Conservation (phyloP, 371 early-diverging fungal species). For the Mortierella sp. region DNA sequence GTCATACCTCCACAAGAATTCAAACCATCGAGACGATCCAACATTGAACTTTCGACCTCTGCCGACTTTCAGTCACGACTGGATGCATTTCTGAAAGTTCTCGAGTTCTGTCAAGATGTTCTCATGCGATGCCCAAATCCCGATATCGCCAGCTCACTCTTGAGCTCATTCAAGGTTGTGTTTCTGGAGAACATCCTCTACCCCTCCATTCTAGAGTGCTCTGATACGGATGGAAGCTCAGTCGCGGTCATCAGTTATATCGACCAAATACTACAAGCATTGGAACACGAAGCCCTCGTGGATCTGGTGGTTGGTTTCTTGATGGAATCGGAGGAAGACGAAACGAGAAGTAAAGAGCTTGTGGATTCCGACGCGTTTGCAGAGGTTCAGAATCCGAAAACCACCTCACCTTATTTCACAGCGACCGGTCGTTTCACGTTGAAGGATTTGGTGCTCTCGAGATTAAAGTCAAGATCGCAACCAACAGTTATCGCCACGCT, state of each 20-base stretch:
- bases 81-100: constrained; percentile 79
- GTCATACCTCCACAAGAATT: constrained; percentile 10
- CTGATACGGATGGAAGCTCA: constrained; percentile 91
- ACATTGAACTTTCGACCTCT: constrained; percentile 64
- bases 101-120: constrained; percentile 88
- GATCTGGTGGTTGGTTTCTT: constrained; percentile 80
- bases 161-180: constrained; percentile 73
- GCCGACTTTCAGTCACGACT: constrained; percentile 78
- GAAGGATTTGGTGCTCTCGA: constrained; percentile 80
- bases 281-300: constrained; percentile 81
- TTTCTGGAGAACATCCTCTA: constrained; percentile 89
- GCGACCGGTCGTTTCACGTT: constrained; percentile 74
- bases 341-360: background rate
- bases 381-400: constrained; percentile 45
- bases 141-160: constrained; percentile 69
- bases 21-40: constrained; percentile 21
- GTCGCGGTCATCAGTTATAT: constrained; percentile 91
- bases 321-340: constrained; percentile 70
- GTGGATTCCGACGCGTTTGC: constrained; percentile 30
- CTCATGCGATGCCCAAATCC: constrained; percentile 80
- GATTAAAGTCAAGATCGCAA: constrained; percentile 76
- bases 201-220: constrained; percentile 86
- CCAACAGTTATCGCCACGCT: constrained; percentile 85
- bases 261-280: constrained; percentile 79
- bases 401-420: constrained; percentile 60